Base-by-base conservation (phyloP, 2,329 filamentous ascomycete species). In the Xylariomycetidae sp. region DNA sequence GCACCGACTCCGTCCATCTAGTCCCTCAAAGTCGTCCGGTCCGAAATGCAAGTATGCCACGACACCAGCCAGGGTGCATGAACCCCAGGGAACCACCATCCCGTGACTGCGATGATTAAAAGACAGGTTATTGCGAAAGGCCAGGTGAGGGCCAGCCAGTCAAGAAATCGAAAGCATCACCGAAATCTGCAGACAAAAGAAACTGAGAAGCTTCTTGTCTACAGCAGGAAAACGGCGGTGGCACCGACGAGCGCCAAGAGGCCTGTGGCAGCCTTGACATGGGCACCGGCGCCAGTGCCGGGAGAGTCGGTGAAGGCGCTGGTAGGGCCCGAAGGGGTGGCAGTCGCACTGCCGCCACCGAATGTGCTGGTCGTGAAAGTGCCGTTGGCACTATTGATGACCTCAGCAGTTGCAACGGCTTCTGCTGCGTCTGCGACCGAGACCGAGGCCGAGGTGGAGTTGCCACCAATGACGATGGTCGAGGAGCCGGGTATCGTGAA, bases 311-410 rank as follows among this genome's bases (percentile, higher is more conserved):
- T 34, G 27, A 44, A 39, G 7, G 50, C 44, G 20, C 38, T 41
- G 12, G 42, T 45, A 5, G 49, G 45, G n/a, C 46, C 49, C 1
- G 36, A 41, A 6, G 46, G 45, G 4, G 42, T 40, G 14, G 38
- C 38, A 12, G 44, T 46, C 4, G 44, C 38, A n/a, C 34, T 42
- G 8, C 41, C 37, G 33, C 40, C 26, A 33, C 36, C 13, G 33
- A 27, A 31, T 23, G 17, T 33, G 16, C 27, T 44, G 10, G 37
- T 45, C 3, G 31, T 27, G 3, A 30, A 8, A 13, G 46, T 51
- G 11, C 27, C 27, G 27, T 52, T 49, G 25, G 36, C 36, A 2
- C 30, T 42, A 8, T 40, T 39, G 31, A 39, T 47, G 38, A 47
- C 23, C 25, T 45, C 41, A 6, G 27, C 31, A 0, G 49, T 47